These are phyloP conservation scores for Diphasiastrum complanatum DNA, from an alignment of 83 land plant species.

Conservation along the genomic window DNA sequence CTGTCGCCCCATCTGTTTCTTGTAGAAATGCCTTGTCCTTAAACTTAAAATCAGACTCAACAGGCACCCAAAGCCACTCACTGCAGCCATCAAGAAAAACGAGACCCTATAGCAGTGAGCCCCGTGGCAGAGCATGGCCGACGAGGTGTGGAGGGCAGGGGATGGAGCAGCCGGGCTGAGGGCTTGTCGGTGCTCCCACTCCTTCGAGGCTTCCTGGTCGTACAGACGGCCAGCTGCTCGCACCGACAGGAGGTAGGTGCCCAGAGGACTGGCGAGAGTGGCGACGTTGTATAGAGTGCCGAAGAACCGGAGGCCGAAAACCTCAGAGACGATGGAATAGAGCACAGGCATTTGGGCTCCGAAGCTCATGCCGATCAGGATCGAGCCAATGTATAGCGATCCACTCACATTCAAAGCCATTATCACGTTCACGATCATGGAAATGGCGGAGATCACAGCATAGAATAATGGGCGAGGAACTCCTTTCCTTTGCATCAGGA, in stretches of 20 bases:
- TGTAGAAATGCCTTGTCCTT: constrained; percentile 28
- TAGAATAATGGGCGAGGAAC: constrained; percentile 25
- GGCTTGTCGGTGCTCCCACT: too few species aligned
- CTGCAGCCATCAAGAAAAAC: constrained; percentile 29
- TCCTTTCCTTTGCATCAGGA: constrained; percentile 24
- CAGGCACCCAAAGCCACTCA: constrained; percentile 20
- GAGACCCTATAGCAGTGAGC: constrained; percentile 22
- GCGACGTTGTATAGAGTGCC: constrained; percentile 30
- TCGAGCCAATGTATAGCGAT: constrained; percentile 24
- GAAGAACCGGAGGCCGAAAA: constrained; percentile 30
- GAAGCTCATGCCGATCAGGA: constrained; percentile 26
- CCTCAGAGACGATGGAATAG: constrained; percentile 31
- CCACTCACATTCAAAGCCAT: constrained; percentile 30
- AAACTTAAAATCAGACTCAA: constrained; percentile 16
- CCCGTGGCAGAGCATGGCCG: constrained; percentile 21
- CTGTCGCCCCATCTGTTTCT: too few species aligned
- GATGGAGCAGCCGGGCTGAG: not conserved
- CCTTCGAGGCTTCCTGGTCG: constrained; percentile 24
- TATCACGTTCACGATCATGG: constrained; percentile 24
- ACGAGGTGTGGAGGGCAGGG: constrained; percentile 11
- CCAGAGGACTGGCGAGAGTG: constrained; percentile 29
- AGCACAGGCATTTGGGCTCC: constrained; percentile 34
- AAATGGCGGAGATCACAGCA: constrained; percentile 6
- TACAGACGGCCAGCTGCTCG: constrained; percentile 31
- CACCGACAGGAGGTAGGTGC: constrained; percentile 28